A percentile compares a stretch with the other conserved stretches of the same genome.
Conservation (phyloP, 768 basidiomycete genomes). For the Peribolospora baueri region DNA sequence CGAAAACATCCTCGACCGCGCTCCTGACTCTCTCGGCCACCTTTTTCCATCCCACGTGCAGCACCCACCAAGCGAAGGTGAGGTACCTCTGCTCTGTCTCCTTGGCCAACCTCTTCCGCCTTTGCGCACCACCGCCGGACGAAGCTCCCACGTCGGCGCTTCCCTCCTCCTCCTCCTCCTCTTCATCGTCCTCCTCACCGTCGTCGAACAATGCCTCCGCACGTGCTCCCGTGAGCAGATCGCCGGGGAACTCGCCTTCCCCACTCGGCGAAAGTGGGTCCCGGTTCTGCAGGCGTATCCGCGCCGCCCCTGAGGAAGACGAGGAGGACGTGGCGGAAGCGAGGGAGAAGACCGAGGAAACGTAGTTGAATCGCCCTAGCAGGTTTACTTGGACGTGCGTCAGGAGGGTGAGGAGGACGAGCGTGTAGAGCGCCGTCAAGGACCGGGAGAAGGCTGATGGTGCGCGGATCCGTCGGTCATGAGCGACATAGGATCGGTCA, state of each 20-base stretch:
- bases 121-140: neutral
- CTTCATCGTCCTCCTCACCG: constrained; percentile 16
- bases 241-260: constrained; percentile 4
- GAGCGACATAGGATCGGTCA: neutral
- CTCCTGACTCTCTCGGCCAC: constrained; percentile 45
- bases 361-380: constrained; percentile 56
- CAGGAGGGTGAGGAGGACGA: constrained; percentile 61
- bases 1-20: constrained; percentile 60
- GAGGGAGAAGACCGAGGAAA: constrained; percentile 37
- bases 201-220: constrained; percentile 13
- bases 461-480: neutral
- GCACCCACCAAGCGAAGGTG: constrained; percentile 75
- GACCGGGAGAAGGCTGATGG: constrained; percentile 57
- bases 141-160: neutral
- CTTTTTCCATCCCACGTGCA: constrained; percentile 78
- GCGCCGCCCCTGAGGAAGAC: neutral
- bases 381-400: constrained; percentile 66
- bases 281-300: neutral
- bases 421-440: constrained; percentile 62
- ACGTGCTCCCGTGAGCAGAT: neutral
- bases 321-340: constrained; percentile 14
- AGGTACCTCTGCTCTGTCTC: constrained; percentile 57
- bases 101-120: constrained; percentile 20
- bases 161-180: constrained; percentile 20
- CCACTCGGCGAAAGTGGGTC: neutral